Percentiles rank a stretch among this genome's conserved stretches.
These are phyloP conservation scores for Ceriops tagal DNA, from an alignment of 345 rosid species.

Conservation along the genomic window DNA sequence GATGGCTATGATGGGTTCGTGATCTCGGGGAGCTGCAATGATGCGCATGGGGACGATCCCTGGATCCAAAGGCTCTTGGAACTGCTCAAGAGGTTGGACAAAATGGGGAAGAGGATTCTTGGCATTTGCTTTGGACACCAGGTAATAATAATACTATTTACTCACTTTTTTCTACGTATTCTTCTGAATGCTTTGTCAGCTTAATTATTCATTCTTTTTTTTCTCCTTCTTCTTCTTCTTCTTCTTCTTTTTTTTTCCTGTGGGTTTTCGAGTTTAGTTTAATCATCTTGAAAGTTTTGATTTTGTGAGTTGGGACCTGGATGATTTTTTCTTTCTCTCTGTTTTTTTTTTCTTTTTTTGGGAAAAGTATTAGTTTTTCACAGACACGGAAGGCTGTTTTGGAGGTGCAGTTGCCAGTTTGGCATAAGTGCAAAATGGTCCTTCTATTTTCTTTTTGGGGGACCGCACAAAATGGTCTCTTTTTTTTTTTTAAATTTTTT, in stretches of 20 bases:
- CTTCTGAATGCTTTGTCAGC: neutral
- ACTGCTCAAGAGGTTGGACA: constrained; percentile 44
- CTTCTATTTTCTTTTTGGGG: neutral
- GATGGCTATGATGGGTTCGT: constrained; percentile 54
- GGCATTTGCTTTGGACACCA: constrained; percentile 82
- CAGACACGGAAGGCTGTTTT: neutral
- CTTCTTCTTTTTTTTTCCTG: neutral
- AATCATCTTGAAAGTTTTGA: too few species aligned
- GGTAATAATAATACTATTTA: constrained; percentile 25
- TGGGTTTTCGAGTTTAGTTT: neutral
- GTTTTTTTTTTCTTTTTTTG: too few species aligned
- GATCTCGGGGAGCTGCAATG: constrained; percentile 63
- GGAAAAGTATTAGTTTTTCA: neutral
- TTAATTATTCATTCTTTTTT: neutral
- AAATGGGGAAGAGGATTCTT: constrained; percentile 48
- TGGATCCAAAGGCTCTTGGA: constrained; percentile 57
- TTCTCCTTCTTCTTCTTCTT: too few species aligned
- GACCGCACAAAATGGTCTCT: neutral
- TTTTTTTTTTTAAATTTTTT: neutral
- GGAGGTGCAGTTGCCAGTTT: neutral
- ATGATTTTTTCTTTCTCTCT: neutral
- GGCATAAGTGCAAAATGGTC: neutral
- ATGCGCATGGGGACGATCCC: constrained; percentile 53
- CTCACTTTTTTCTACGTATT: neutral
- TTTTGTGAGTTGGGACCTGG: too few species aligned